Evolutionary conservation across 495 filamentous ascomycete species (phyloP), one percentile per base, ranked within the genome.

Genomic region (Bryoglossum gracile): DNA sequence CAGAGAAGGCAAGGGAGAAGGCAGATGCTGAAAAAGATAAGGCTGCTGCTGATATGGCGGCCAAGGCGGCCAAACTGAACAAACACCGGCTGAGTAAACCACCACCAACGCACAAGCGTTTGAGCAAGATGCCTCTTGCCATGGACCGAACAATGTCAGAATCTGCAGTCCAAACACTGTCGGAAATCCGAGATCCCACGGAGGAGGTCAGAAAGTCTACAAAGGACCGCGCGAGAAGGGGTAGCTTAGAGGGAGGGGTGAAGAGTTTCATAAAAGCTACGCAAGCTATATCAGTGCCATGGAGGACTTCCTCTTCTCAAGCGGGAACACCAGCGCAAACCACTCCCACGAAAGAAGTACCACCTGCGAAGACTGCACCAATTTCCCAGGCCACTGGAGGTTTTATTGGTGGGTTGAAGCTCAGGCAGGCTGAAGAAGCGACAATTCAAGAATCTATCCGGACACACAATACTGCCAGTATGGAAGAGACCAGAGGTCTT

Each of bases 1-100:
- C 56, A 36, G 65, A 64, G 51, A 73, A 66, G 64, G 42, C 63
- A 56, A 66, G 62, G n/a, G n/a, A n/a, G n/a, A n/a, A n/a, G n/a
- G n/a, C n/a, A n/a, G n/a, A n/a, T n/a, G 62, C 58, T 43, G 65
- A 68, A 22, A 56, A 56, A 61, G 57, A 46, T 65, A n/a, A n/a
- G n/a, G n/a, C n/a, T n/a, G n/a, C n/a, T n/a, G n/a, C n/a, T n/a
- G n/a, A n/a, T n/a, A n/a, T n/a, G n/a, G 24, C 59, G 58, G 30
- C 54, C 68, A 50, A 72, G 62, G 59, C 71, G 62, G 51, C 30
- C 40, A 2, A 60, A 50, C 30, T 61, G 56, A 61, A 41, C 32
- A 62, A 62, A 52, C 64, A 65, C 50, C 63, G 52, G 22, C 54
- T 68, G 55, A 64, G 48, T 53, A 68, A 70, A 38, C 34, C 57